These are phyloP conservation scores for Nicotiana benthamiana DNA, from an alignment of 257 asterid genomes.

Conservation along the genomic window DNA sequence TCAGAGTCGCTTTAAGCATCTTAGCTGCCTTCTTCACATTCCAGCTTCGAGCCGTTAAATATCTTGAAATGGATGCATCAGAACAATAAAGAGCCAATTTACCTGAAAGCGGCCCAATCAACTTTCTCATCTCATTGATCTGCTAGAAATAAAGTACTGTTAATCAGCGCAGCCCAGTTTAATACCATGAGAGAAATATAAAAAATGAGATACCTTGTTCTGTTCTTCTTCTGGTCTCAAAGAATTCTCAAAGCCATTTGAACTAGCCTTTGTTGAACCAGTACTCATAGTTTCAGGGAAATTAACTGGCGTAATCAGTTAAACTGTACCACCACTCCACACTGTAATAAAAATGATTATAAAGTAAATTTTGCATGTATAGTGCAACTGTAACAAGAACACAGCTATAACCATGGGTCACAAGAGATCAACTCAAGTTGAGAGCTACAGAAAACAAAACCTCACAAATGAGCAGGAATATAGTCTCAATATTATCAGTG, in stretches of 20 bases:
- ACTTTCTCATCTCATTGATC: conserved; percentile 68
- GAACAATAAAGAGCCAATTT: conserved; percentile 53
- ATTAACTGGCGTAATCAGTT: conserved; percentile 1
- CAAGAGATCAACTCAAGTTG: not conserved
- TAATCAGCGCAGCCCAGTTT: not conserved
- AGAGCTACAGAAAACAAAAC: not conserved
- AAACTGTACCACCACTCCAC: not conserved
- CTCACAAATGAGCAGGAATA: not conserved
- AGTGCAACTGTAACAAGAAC: not conserved
- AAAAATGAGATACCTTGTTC: conserved; percentile 41
- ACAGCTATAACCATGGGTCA: not conserved
- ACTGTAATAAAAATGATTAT: not conserved
- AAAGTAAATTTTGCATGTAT: not conserved
- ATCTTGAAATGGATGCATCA: conserved; percentile 60
- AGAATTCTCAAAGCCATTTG: conserved; percentile 40
- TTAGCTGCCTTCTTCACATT: conserved; percentile 80
- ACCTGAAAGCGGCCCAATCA: conserved; percentile 66
- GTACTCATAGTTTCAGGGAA: conserved; percentile 34
- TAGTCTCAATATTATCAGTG: not conserved
- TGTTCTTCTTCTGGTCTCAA: conserved; percentile 35
- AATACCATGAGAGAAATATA: not conserved
- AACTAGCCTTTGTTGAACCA: conserved; percentile 17
- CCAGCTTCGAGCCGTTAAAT: conserved; percentile 81
- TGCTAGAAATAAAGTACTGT: conserved; percentile 18
- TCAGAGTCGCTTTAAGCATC: conserved; percentile 74